Percentiles rank a stretch among this genome's conserved stretches.
These are phyloP conservation scores for Diospyros kaki DNA, from an alignment of 148 eudicot species.

Conservation along the genomic window DNA sequence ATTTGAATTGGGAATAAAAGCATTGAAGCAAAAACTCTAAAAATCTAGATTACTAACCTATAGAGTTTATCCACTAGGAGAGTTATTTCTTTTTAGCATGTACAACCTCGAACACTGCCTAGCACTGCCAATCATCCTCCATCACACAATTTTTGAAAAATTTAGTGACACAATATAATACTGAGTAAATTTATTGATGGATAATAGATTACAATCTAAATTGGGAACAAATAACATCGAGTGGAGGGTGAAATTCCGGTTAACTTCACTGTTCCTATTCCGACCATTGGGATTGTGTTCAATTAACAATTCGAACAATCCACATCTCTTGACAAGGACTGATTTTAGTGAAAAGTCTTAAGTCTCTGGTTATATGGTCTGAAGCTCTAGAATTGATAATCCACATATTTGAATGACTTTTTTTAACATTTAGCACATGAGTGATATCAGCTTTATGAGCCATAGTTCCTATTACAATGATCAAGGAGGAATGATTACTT, in stretches of 20 bases:
- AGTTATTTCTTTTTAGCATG: no score
- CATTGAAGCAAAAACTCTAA: no score
- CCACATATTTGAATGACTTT: not conserved
- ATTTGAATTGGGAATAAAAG: no score
- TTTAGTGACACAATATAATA: slow-evolving; percentile 10
- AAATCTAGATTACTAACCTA: no score
- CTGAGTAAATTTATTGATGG: slow-evolving; percentile 7
- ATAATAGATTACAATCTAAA: slow-evolving; percentile 1
- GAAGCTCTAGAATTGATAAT: slow-evolving; percentile 6
- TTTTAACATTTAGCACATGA: not conserved
- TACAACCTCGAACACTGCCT: no score
- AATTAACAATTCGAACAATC: not conserved
- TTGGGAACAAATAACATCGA: not conserved
- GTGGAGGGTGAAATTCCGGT: not conserved
- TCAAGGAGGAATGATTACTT: not conserved
- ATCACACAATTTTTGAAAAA: not conserved
- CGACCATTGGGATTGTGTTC: not conserved
- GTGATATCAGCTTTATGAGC: not conserved
- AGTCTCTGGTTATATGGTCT: not conserved
- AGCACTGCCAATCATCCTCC: no score
- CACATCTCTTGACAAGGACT: not conserved
- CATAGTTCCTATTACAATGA: no score
- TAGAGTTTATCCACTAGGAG: no score
- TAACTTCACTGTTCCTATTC: not conserved
- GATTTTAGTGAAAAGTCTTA: not conserved